phyloP scores from a whole-genome alignment of 192 early-diverging fungal genomes.

The Backusella mclennaniae region DNA sequence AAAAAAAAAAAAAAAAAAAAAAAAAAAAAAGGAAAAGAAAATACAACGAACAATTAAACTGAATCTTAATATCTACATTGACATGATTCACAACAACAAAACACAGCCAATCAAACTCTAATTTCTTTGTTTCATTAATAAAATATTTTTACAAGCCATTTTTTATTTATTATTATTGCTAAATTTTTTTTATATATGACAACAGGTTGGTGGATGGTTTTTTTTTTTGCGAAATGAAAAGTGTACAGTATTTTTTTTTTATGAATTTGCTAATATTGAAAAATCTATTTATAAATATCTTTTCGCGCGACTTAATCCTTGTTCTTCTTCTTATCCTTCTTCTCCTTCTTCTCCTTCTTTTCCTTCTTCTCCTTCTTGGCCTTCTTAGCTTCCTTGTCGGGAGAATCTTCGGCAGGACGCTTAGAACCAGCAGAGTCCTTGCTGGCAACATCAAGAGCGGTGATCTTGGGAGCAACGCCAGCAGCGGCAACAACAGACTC shows the following conservation, averaged over 20 bases:
- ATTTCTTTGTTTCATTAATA: neutral
- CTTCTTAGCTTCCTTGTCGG: conserved; percentile 35
- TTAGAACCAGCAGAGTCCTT: conserved; percentile 41
- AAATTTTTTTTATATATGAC: neutral
- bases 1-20: neutral
- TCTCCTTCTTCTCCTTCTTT: conserved; percentile 45
- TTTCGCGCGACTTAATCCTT: conserved; percentile 23
- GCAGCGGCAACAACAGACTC: conserved; percentile 28
- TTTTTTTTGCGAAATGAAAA: neutral
- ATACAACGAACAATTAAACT: neutral
- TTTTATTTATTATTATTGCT: neutral
- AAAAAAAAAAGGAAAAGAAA: neutral
- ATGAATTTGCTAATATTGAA: conserved; percentile 6
- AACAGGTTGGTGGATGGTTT: neutral
- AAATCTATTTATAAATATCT: conserved; percentile 9
- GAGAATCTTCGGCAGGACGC: conserved; percentile 28
- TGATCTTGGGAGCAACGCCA: conserved; percentile 40
- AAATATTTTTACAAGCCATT: conserved; percentile 4
- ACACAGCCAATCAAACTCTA: neutral
- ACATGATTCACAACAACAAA: neutral
- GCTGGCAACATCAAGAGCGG: conserved; percentile 32
- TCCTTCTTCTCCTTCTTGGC: conserved; percentile 45
- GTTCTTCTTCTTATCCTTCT: conserved; percentile 42
- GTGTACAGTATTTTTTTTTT: neutral
- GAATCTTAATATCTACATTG: neutral